A percentile compares a stretch with the other conserved stretches of the same genome.
These are phyloP conservation scores for Neodidymelliopsis sp. DNA, from an alignment of 2,329 filamentous ascomycete genomes.

Conservation along the genomic window DNA sequence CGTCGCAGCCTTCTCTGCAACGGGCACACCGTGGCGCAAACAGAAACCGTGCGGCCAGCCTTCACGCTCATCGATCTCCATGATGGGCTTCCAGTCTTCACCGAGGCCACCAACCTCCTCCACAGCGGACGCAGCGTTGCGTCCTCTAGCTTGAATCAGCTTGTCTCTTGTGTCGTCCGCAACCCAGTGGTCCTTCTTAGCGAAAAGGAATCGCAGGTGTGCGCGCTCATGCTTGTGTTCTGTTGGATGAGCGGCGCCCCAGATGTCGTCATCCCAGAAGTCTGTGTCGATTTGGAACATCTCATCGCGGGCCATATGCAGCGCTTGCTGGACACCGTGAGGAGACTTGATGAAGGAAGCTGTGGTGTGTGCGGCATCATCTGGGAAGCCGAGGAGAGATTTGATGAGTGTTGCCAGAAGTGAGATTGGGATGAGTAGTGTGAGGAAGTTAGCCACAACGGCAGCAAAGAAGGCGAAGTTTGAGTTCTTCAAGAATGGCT, in stretches of 20 bases:
- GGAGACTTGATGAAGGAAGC: constrained; percentile 58
- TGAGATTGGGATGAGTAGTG: constrained; percentile 50
- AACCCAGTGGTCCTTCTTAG: constrained; percentile 68
- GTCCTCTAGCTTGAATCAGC: constrained; percentile 57
- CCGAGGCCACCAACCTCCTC: constrained; percentile 20
- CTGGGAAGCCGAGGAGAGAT: constrained; percentile 52
- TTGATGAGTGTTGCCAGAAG: constrained; percentile 54
- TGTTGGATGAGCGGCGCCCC: constrained; percentile 56
- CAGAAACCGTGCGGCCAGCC: constrained; percentile 68
- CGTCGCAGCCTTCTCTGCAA: constrained; percentile 59
- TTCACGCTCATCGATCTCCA: constrained; percentile 63
- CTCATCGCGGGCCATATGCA: constrained; percentile 66
- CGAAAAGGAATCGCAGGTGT: constrained; percentile 66
- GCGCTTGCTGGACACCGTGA: constrained; percentile 61
- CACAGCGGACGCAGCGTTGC: constrained; percentile 1
- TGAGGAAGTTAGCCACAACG: constrained; percentile 53
- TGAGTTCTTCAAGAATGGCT: constrained; percentile 38
- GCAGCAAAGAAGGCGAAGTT: constrained; percentile 37
- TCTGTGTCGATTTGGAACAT: constrained; percentile 64
- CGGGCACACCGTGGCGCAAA: constrained; percentile 56
- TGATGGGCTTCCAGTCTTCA: constrained; percentile 55
- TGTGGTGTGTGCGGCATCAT: constrained; percentile 57
- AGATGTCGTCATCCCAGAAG: constrained; percentile 66
- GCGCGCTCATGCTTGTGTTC: constrained; percentile 47
- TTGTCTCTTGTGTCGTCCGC: constrained; percentile 64